Percentiles rank a stretch among this genome's conserved stretches.
These are phyloP conservation scores for Globisporangium irregulare DNA, from an alignment of 352 stramenopile species.

Conservation along the genomic window DNA sequence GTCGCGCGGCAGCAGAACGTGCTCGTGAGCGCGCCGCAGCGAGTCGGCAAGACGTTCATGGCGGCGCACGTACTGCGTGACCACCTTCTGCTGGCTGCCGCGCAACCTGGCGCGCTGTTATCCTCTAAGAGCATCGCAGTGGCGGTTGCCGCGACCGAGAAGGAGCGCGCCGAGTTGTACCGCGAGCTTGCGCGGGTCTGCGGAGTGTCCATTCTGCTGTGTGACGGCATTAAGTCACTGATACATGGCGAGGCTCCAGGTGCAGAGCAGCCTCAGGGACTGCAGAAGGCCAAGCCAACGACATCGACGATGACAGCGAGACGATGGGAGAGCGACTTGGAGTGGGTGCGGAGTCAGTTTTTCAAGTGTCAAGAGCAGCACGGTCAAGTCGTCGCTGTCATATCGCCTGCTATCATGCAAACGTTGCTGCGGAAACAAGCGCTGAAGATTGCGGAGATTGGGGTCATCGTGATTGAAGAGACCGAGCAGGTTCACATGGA, in stretches of 20 bases:
- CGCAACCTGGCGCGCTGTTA: not conserved
- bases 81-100: conserved; percentile 9
- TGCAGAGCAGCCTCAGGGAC: not conserved
- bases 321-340: conserved; percentile 25
- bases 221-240: not conserved
- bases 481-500: conserved; percentile 63
- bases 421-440: conserved; percentile 29
- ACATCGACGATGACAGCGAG: not conserved
- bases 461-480: conserved; percentile 57
- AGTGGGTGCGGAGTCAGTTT: conserved; percentile 20
- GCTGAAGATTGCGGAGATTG: conserved; percentile 30
- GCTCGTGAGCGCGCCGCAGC: conserved; percentile 49
- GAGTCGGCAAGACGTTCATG: conserved; percentile 74
- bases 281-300: not conserved
- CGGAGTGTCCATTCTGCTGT: conserved; percentile 29
- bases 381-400: conserved; percentile 30
- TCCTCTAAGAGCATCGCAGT: conserved; percentile 22
- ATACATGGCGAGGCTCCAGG: not conserved
- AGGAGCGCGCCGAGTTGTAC: conserved; percentile 28
- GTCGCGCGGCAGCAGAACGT: conserved; percentile 60
- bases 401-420: conserved; percentile 50
- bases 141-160: conserved; percentile 36
- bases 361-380: conserved; percentile 11
- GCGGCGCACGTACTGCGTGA: conserved; percentile 53
- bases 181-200: conserved; percentile 45